Conservation (phyloP, 139 green algal species). For the Micractinium sp. region DNA sequence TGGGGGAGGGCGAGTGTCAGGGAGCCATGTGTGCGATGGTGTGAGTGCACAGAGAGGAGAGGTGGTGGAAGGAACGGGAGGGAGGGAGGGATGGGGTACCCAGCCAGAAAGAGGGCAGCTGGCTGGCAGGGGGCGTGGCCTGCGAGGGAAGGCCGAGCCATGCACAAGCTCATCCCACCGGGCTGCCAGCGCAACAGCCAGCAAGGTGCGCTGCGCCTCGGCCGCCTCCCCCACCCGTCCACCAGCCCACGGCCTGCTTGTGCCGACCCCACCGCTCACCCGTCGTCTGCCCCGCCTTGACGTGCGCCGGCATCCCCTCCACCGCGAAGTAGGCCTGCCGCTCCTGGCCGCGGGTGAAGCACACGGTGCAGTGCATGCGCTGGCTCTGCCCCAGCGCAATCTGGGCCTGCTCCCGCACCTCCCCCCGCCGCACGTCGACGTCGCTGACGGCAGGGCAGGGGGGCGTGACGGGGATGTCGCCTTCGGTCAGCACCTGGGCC, state of each 20-base stretch:
- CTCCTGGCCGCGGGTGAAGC: slow-evolving; percentile 79
- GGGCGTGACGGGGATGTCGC: slow-evolving; percentile 20
- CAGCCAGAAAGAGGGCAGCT: no score
- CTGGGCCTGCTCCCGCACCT: slow-evolving; percentile 40
- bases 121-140: no score
- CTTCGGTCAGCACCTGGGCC: slow-evolving; percentile 30
- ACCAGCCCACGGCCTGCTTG: neutral
- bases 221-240: neutral
- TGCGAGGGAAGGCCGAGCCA: no score
- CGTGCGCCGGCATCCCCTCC: slow-evolving; percentile 37
- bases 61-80: neutral
- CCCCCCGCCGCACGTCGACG: slow-evolving; percentile 42
- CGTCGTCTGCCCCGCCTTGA: slow-evolving; percentile 16
- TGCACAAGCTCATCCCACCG: no score
- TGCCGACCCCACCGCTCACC: neutral
- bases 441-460: slow-evolving; percentile 32
- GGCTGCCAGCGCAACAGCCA: neutral
- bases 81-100: neutral
- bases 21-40: no score
- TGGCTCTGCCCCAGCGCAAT: slow-evolving; percentile 32
- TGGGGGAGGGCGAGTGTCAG: no score
- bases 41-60: neutral
- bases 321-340: slow-evolving; percentile 74
- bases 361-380: slow-evolving; percentile 71
- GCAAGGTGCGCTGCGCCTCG: neutral